Conservation (phyloP, 352 stramenopile genomes). For the Phytophthora tubulina region DNA sequence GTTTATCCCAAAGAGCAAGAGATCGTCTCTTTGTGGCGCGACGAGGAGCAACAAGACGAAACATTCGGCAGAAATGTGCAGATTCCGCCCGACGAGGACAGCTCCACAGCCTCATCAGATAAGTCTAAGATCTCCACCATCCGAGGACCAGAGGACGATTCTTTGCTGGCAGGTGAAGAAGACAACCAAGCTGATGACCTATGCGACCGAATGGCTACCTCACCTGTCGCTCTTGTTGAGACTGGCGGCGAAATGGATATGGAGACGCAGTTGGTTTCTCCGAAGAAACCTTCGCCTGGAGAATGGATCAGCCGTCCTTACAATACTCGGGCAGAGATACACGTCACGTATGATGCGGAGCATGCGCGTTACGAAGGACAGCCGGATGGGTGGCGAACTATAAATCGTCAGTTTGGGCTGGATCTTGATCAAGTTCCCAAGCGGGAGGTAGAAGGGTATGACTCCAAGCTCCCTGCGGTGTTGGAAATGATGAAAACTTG, state of each 20-base stretch:
- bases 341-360: constrained; percentile 81
- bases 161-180: not conserved
- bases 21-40: not conserved
- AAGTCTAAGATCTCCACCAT: not conserved
- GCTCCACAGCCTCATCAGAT: not conserved
- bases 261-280: not conserved
- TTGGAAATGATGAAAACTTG: constrained; percentile 81
- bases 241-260: constrained; percentile 1
- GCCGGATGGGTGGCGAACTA: constrained; percentile 61
- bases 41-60: constrained; percentile 11
- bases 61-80: not conserved
- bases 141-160: constrained; percentile 4
- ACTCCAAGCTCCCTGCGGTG: constrained; percentile 73
- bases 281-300: constrained; percentile 9
- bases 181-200: constrained; percentile 22
- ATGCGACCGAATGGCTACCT: not conserved
- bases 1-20: constrained; percentile 21
- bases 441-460: constrained; percentile 65
- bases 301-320: constrained; percentile 73
- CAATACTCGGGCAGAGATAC: constrained; percentile 70
- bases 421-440: constrained; percentile 71
- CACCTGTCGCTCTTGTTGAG: constrained; percentile 32
- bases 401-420: constrained; percentile 85
- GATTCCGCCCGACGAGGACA: not conserved
- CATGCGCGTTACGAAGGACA: constrained; percentile 80